These are phyloP conservation scores for Papilionanthe hybrid DNA, from an alignment of 116 monocot species.

Conservation along the genomic window DNA sequence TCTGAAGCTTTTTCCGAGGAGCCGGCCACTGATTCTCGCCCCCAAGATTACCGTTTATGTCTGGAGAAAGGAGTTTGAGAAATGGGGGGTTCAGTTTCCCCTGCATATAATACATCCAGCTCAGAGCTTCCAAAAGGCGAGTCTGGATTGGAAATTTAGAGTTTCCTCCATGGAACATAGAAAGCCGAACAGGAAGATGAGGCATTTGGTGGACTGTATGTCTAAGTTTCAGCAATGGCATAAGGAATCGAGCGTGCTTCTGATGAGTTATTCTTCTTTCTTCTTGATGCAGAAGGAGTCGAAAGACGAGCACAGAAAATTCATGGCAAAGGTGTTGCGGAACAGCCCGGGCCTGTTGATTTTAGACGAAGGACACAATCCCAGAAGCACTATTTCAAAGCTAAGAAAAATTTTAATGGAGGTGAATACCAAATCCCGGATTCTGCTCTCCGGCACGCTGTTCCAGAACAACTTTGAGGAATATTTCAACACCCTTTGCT, in stretches of 20 bases:
- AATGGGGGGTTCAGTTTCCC: slow-evolving; percentile 62
- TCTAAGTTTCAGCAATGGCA: slow-evolving; percentile 61
- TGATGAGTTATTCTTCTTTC: slow-evolving; percentile 75
- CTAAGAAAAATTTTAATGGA: slow-evolving; percentile 58
- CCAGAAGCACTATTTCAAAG: slow-evolving; percentile 77
- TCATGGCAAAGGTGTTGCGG: slow-evolving; percentile 41
- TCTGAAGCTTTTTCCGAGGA: slow-evolving; percentile 43
- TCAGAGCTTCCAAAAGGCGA: slow-evolving; percentile 27
- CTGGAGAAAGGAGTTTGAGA: slow-evolving; percentile 65
- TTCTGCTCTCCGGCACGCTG: slow-evolving; percentile 68
- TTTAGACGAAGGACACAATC: slow-evolving; percentile 84
- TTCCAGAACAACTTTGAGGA: slow-evolving; percentile 87
- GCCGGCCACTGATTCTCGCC: slow-evolving; percentile 58
- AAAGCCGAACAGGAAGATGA: slow-evolving; percentile 36
- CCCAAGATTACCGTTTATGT: slow-evolving; percentile 62
- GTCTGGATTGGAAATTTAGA: slow-evolving; percentile 12
- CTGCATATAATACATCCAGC: slow-evolving; percentile 38
- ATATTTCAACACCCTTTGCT: slow-evolving; percentile 68
- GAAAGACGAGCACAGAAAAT: slow-evolving; percentile 24
- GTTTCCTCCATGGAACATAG: not conserved
- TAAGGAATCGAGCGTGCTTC: slow-evolving; percentile 49
- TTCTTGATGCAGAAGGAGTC: slow-evolving; percentile 29
- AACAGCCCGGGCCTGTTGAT: slow-evolving; percentile 60
- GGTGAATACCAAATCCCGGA: slow-evolving; percentile 54
- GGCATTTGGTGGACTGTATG: slow-evolving; percentile 46